Conservation (phyloP, 2,329 filamentous ascomycete genomes). For the Elsinoe fawcettii region DNA sequence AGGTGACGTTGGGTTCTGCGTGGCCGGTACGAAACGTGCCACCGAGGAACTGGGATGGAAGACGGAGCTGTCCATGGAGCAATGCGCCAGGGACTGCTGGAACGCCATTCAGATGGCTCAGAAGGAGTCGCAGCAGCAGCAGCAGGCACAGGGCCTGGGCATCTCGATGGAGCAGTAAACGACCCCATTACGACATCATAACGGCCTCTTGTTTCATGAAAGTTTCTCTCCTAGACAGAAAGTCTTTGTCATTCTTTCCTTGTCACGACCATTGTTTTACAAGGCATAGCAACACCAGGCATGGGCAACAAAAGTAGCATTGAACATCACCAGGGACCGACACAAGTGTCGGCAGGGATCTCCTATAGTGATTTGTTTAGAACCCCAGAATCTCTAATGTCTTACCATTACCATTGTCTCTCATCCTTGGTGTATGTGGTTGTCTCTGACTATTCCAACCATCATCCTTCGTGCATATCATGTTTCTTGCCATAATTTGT, state of each 20-base stretch:
- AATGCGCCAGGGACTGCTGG: conserved; percentile 34
- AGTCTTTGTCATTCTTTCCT: background rate
- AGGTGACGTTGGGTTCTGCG: conserved; percentile 37
- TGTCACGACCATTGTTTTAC: background rate
- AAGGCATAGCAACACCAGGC: background rate
- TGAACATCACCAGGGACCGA: background rate
- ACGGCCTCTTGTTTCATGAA: conserved; percentile 8
- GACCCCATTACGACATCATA: background rate
- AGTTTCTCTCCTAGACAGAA: background rate
- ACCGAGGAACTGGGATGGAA: conserved; percentile 34
- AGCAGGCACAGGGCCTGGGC: background rate
- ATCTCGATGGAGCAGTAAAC: conserved; percentile 9
- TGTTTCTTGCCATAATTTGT: background rate
- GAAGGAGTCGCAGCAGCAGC: background rate
- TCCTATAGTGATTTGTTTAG: background rate
- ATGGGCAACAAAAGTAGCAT: conserved; percentile 1
- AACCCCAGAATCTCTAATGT: background rate
- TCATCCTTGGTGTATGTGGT: background rate
- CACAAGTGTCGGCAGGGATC: background rate
- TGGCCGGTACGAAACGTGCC: conserved; percentile 33
- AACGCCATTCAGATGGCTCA: conserved; percentile 22
- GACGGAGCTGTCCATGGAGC: conserved; percentile 30
- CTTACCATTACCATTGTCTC: background rate
- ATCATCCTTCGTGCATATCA: too few relatives aligned
- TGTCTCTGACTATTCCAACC: background rate